These are phyloP conservation scores for Excoecaria agallocha DNA, from an alignment of 345 rosid genomes.

Conservation along the genomic window DNA sequence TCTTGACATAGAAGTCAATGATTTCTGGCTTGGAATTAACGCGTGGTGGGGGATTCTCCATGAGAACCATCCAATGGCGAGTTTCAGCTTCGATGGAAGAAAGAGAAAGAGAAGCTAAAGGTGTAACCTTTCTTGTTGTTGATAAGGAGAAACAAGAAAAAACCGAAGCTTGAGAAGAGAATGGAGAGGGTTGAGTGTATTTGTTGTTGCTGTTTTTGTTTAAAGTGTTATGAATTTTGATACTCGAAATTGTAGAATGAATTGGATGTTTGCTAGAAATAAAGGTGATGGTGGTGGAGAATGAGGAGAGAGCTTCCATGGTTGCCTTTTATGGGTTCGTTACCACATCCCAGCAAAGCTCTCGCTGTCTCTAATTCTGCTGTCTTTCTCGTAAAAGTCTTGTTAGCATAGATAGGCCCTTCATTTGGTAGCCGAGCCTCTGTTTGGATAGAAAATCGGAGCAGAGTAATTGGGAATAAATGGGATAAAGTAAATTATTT, in stretches of 20 bases:
- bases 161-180: constrained; percentile 12
- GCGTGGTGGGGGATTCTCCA: constrained; percentile 50
- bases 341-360: no score
- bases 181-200: constrained; percentile 17
- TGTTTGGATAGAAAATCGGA: no score
- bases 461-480: no score
- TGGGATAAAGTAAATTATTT: no score
- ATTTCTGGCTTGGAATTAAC: constrained; percentile 47
- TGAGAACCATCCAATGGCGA: constrained; percentile 61
- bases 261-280: constrained; percentile 12
- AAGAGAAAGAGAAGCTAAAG: constrained; percentile 23
- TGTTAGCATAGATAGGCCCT: no score
- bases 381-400: no score
- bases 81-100: constrained; percentile 16
- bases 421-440: no score
- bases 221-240: constrained; percentile 12
- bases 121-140: constrained; percentile 24
- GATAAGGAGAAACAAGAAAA: constrained; percentile 22
- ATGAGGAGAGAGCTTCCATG: constrained; percentile 34
- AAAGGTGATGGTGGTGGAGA: constrained; percentile 15
- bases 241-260: constrained; percentile 10
- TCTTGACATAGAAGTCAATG: constrained; percentile 56
- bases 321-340: constrained; percentile 4
- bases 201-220: constrained; percentile 15
- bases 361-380: no score